phyloP scores from a whole-genome alignment of 106 monocot genomes.

The Acorus gramineus region DNA sequence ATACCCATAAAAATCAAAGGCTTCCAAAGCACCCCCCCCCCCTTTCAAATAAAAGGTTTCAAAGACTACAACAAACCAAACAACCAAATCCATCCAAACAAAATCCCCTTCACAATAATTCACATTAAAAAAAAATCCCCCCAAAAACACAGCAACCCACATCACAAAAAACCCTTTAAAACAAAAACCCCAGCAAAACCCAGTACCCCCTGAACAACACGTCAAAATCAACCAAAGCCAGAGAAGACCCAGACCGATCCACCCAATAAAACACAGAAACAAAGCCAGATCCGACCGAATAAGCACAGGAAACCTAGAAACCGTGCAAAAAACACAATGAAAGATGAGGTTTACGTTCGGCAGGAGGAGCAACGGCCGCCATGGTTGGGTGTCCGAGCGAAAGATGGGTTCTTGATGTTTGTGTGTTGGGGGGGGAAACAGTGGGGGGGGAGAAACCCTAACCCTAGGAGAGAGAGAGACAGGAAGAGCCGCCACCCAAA shows the following conservation, averaged over 20 bases:
- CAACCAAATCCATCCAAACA: too few relatives aligned
- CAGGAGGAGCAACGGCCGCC: conserved; percentile 42
- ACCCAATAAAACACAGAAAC: background rate
- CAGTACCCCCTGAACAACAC: background rate
- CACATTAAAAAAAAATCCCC: too few relatives aligned
- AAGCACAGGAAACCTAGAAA: background rate
- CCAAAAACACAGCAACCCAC: too few relatives aligned
- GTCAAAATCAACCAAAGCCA: background rate
- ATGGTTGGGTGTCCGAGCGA: conserved; percentile 11
- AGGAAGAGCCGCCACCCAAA: conserved; percentile 36
- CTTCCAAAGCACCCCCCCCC: too few relatives aligned
- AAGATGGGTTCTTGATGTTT: background rate
- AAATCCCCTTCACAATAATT: too few relatives aligned
- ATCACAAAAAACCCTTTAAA: too few relatives aligned
- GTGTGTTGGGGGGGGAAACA: too few relatives aligned
- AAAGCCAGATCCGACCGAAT: background rate
- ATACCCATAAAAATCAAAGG: too few relatives aligned
- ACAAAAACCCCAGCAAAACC: background rate
- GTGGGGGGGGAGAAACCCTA: background rate
- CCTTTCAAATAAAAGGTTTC: too few relatives aligned
- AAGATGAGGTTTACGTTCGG: conserved; percentile 32
- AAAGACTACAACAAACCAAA: too few relatives aligned
- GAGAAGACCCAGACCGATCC: background rate
- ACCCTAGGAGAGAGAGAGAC: background rate
- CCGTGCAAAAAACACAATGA: background rate